These are phyloP conservation scores for Penicillium sp. DNA, from an alignment of 2,329 filamentous ascomycete genomes.

Conservation along the genomic window DNA sequence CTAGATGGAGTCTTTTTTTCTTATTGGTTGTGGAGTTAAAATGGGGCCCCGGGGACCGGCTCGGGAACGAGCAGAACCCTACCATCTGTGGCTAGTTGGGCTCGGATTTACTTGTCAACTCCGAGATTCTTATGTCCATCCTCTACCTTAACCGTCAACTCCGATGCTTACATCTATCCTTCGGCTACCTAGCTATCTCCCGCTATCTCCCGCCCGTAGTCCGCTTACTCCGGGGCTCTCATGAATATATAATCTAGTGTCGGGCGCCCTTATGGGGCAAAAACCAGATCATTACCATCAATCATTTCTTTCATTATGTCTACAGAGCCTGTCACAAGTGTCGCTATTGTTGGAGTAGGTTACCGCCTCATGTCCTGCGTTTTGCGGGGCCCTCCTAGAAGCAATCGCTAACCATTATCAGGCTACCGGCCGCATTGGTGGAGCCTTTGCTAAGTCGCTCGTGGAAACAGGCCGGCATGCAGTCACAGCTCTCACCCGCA, in stretches of 20 bases:
- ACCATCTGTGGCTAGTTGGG: not conserved
- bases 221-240: not conserved
- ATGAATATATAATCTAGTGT: not conserved
- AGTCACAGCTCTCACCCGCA: slow-evolving; percentile 45
- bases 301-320: slow-evolving; percentile 2
- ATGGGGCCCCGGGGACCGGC: not conserved
- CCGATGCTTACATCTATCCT: not conserved
- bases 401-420: slow-evolving; percentile 10
- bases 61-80: not conserved
- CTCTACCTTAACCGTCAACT: not conserved
- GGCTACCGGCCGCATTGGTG: slow-evolving; percentile 29
- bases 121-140: not conserved
- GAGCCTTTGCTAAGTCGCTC: slow-evolving; percentile 30
- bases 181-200: not conserved
- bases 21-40: not conserved
- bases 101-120: not conserved
- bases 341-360: slow-evolving; percentile 34
- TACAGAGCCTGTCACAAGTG: slow-evolving; percentile 20
- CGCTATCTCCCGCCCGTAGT: no score
- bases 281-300: not conserved
- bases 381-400: not conserved
- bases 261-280: rapidly evolving
- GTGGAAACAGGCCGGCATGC: slow-evolving; percentile 43
- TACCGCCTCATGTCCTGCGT: not conserved
- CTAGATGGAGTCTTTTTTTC: no score